Conservation (phyloP, 495 filamentous ascomycete genomes). For the Jackrogersella minutella region DNA sequence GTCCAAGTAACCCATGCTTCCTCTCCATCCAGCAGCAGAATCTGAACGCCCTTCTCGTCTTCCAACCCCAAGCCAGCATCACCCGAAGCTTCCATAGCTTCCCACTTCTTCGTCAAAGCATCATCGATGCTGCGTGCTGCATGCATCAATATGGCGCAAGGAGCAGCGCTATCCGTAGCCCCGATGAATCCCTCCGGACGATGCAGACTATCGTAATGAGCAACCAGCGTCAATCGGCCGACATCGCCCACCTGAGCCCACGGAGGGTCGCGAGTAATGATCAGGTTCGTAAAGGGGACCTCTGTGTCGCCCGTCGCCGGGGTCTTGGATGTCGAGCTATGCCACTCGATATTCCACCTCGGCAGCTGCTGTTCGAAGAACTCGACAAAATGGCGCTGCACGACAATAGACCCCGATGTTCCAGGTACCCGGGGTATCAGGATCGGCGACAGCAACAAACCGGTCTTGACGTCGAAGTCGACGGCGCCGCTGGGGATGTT, state of each 20-base stretch:
- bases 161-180: constrained; percentile 86
- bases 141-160: constrained; percentile 88
- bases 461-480: constrained; percentile 77
- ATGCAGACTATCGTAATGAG: constrained; percentile 88
- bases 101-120: constrained; percentile 50
- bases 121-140: constrained; percentile 53
- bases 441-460: constrained; percentile 78
- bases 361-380: constrained; percentile 78
- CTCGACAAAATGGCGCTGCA: constrained; percentile 76
- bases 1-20: constrained; percentile 85
- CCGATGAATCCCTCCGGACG: constrained; percentile 83
- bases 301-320: constrained; percentile 69
- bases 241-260: constrained; percentile 74
- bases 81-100: constrained; percentile 47
- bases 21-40: constrained; percentile 88
- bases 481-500: constrained; percentile 66
- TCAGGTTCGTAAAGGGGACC: constrained; percentile 82
- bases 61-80: constrained; percentile 45
- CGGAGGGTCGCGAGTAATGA: constrained; percentile 82
- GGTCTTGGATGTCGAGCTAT: constrained; percentile 81
- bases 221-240: constrained; percentile 80
- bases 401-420: constrained; percentile 70
- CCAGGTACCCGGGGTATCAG: constrained; percentile 84
- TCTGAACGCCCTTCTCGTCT: constrained; percentile 74
- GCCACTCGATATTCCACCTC: constrained; percentile 77